Evolutionary conservation across 1,139 yeast genomes (phyloP).

Genomic region (Candida gigantensis): DNA sequence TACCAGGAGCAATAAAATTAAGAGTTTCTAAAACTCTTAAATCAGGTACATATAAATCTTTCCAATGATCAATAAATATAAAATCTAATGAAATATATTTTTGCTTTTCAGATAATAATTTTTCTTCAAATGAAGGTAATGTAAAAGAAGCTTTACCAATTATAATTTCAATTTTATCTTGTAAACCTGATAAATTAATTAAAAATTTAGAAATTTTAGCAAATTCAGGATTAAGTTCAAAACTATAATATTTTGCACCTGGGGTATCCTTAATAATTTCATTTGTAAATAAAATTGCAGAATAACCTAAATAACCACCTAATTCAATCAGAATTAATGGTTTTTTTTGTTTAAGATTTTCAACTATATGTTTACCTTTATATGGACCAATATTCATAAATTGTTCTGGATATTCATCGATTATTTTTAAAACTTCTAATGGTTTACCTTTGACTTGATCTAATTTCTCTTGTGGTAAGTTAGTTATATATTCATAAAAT

Average conservation of each 20-base stretch:
- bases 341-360: conserved; percentile 23
- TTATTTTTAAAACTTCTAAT: conserved; percentile 27
- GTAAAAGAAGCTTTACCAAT: conserved; percentile 38
- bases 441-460: conserved; percentile 30
- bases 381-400: conserved; percentile 36
- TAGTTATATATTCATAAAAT: conserved; percentile 24
- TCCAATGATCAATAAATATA: conserved; percentile 45
- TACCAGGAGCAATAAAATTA: conserved; percentile 41
- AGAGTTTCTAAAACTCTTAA: conserved; percentile 43
- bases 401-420: conserved; percentile 26
- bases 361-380: conserved; percentile 33
- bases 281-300: conserved; percentile 39
- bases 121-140: conserved; percentile 27
- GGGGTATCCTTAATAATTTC: conserved; percentile 22
- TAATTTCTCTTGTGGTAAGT: conserved; percentile 22
- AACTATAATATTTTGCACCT: conserved; percentile 36
- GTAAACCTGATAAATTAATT: conserved; percentile 40
- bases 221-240: conserved; percentile 35
- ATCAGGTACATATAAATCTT: conserved; percentile 42
- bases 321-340: conserved; percentile 43
- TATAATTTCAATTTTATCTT: conserved; percentile 31
- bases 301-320: conserved; percentile 48
- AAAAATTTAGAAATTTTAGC: conserved; percentile 35
- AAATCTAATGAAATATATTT: conserved; percentile 28
- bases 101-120: conserved; percentile 12